Evolutionary conservation across 306 rosid species (phyloP).

Genomic region (Trichosanthes truncata): DNA sequence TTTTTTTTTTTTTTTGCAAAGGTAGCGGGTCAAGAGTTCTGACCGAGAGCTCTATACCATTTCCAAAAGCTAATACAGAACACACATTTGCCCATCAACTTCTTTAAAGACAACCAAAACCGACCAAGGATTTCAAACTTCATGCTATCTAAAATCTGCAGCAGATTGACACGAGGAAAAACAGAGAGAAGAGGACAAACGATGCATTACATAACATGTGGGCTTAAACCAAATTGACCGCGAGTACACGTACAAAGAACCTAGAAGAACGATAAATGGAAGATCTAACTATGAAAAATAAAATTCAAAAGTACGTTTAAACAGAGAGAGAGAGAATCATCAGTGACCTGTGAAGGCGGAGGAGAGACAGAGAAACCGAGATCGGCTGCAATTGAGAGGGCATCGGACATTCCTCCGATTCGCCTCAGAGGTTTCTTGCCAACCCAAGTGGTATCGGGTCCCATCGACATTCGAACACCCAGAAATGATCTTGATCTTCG

Average conservation of each 20-base stretch:
- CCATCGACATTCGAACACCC: slow-evolving; percentile 43
- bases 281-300: not conserved
- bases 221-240: not conserved
- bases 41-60: not conserved
- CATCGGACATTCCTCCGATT: slow-evolving; percentile 83
- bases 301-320: not conserved
- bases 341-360: slow-evolving; percentile 46
- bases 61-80: not conserved
- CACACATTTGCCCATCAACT: not conserved
- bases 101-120: not conserved
- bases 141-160: not conserved
- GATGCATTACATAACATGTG: too few species aligned
- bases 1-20: too few species aligned
- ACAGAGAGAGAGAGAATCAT: not conserved
- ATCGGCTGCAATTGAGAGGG: slow-evolving; percentile 79
- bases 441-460: slow-evolving; percentile 59
- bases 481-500: not conserved
- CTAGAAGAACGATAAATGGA: not conserved
- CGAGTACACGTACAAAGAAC: not conserved
- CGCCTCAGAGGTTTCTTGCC: slow-evolving; percentile 85
- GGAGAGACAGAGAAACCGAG: slow-evolving; percentile 70
- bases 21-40: not conserved
- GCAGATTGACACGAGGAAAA: too few species aligned
- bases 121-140: not conserved
- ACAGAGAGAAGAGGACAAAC: too few species aligned